Base-by-base conservation (phyloP, 768 basidiomycete genomes). In the Boletus subcaerulescens region DNA sequence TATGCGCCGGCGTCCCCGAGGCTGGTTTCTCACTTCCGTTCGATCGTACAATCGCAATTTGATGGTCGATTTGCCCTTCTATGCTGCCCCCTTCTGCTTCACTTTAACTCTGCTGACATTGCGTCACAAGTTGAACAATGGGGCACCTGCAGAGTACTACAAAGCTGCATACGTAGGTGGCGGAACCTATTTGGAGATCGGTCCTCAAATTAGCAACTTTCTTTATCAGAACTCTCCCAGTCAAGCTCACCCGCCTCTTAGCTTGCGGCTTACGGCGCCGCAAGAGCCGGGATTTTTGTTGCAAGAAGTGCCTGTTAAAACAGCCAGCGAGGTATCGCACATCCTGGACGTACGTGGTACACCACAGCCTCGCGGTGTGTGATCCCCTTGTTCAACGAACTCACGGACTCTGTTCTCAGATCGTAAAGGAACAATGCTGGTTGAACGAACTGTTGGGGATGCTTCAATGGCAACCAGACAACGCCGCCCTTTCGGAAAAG, bases 351-450 rank as follows among this genome's bases (percentile, higher is more conserved):
- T 86, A 62, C 44, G 69, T 56, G n/a, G 17, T 24, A 22, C 14
- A 31, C 24, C 18, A 42, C 43, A 32, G 5, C 38, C 22, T 35
- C 17, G 40, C 29, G 32, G 38, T 32, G 24, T 51, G 50, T 39
- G 11, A 18, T 35, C 18, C 22, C 29, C 38, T 39, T 32, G 14
- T 32, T 50, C n/a, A 22, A 41, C 13, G 11, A n/a, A 22, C 50
- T 48, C 14, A 48, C 43, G 29, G 36, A 14, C 17, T 38, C 40
- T 40, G 5, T 39, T 40, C 26, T 26, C 36, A 59, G 54, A 56
- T 93, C 62, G 87, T 92, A 5, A 78, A 80, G 55, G 90, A 92
- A 56, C 91, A 92, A 70, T 88, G 86, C 62, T 93, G 91, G 91
- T 64, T 92, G 17, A 93, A 92, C 63, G 87, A 87, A 61, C 77